A percentile compares a stretch with the other conserved stretches of the same genome.
Evolutionary conservation across 495 filamentous ascomycete genomes (phyloP).

Genomic region (Penicillium lagena): DNA sequence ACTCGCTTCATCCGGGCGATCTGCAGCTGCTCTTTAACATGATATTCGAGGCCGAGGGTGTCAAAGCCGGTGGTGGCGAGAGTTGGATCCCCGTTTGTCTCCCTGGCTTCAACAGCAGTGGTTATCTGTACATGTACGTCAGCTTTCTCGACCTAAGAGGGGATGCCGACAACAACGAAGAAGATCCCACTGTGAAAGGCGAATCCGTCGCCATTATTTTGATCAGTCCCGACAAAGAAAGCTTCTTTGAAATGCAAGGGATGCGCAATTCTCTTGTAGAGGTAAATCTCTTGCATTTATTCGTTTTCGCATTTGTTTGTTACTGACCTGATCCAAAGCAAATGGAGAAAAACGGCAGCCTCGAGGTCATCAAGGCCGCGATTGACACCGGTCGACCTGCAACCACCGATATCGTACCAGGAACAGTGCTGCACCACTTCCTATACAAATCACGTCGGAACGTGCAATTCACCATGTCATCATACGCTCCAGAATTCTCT

Average conservation of each 20-base stretch:
- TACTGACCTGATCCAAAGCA: conserved; percentile 27
- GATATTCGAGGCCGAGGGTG: conserved; percentile 90
- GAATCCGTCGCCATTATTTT: conserved; percentile 86
- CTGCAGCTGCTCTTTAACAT: conserved; percentile 97
- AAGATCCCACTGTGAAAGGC: conserved; percentile 37
- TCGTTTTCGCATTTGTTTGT: background rate
- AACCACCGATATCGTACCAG: conserved; percentile 70
- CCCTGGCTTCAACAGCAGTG: conserved; percentile 93
- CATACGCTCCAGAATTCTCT: conserved; percentile 65
- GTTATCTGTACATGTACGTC: conserved; percentile 99
- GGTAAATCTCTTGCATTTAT: conserved; percentile 22
- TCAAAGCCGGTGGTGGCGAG: conserved; percentile 85
- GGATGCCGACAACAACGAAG: conserved; percentile 24
- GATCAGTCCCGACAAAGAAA: conserved; percentile 87
- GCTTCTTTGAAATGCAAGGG: conserved; percentile 79
- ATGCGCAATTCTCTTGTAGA: conserved; percentile 79
- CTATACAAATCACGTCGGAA: conserved; percentile 89
- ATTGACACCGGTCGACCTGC: conserved; percentile 63
- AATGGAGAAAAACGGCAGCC: conserved; percentile 67
- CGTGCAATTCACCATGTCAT: conserved; percentile 91
- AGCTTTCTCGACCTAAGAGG: conserved; percentile 64
- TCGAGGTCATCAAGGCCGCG: conserved; percentile 67
- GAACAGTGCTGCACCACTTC: conserved; percentile 78
- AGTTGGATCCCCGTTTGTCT: conserved; percentile 97
- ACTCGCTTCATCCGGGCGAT: conserved; percentile 93